Evolutionary conservation across 345 rosid species (phyloP).

Genomic region (Gossypium ekmanianum): DNA sequence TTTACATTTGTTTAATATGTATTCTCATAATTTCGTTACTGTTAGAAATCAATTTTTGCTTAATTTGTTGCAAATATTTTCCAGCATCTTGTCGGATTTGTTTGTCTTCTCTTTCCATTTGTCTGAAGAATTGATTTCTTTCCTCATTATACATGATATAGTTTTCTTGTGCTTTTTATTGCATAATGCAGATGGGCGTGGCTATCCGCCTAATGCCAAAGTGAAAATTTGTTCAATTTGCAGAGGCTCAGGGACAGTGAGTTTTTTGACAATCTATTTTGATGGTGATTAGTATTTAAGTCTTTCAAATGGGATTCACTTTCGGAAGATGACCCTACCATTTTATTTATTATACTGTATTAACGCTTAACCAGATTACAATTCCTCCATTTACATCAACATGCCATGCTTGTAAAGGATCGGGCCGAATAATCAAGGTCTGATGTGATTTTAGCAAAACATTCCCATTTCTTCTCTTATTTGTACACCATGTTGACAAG

Average conservation of each 20-base stretch:
- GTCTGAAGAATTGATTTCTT: background rate
- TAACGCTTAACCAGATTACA: slow-evolving; percentile 55
- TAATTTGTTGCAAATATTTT: background rate
- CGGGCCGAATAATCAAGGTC: slow-evolving; percentile 70
- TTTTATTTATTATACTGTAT: slow-evolving; percentile 3
- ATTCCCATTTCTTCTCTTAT: background rate
- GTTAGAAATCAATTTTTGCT: slow-evolving; percentile 1
- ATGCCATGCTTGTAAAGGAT: slow-evolving; percentile 73
- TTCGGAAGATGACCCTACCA: slow-evolving; percentile 8
- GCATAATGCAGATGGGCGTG: slow-evolving; percentile 66
- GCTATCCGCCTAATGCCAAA: slow-evolving; percentile 62
- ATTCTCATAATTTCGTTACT: background rate
- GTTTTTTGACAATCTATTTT: slow-evolving; percentile 30
- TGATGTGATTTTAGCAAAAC: slow-evolving; percentile 17
- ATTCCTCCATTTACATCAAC: slow-evolving; percentile 89
- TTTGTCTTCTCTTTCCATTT: background rate
- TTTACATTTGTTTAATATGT: background rate
- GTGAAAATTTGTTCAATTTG: slow-evolving; percentile 63
- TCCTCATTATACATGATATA: background rate
- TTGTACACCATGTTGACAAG: background rate
- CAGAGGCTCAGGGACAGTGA: slow-evolving; percentile 83
- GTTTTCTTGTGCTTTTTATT: slow-evolving; percentile 19
- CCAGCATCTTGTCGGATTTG: background rate
- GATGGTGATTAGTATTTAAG: slow-evolving; percentile 23
- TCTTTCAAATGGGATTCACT: slow-evolving; percentile 13